Base-by-base conservation (phyloP, 2,329 filamentous ascomycete genomes). In the Aspergillus carbonarius region DNA sequence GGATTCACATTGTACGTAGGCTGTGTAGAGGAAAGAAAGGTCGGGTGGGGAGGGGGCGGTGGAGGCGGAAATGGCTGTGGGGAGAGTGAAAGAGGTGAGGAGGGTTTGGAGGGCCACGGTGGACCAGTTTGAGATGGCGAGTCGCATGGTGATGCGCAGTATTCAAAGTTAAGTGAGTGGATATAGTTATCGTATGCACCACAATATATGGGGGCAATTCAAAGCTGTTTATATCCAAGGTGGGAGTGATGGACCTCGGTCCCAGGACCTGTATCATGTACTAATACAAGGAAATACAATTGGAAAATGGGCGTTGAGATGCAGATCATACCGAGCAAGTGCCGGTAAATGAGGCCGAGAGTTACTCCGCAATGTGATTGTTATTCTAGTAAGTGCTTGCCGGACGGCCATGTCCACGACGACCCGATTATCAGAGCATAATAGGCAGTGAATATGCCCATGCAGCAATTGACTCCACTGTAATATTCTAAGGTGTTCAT, bases 1-100 rank as follows among this genome's bases (percentile, higher is more conserved):
- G 7, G 55, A 59, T 5, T 62, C 60, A 44, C 67, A 69, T 48
- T 69, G 35, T 2, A 64, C 64, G 40, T 62, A 68, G 1, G 64
- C 63, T 4, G 66, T 70, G 48, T 70, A 70, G 20, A 70, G 64
- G 39, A 60, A 68, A 9, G 59, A 59, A 44, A 66, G 53, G 52
- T 67, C 23, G 44, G 64, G 49, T 68, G 69, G 34, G 4, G 23
- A 46, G 4, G 51, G 50, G 5, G 37, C 3, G 7, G 40, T 13
- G 5, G 17, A 7, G 30, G 17, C 17, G 8, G 40, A 17, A 6
- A 13, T 15, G n/a, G 17, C 18, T 52, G 3, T 51, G 4, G 57
- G n/a, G 13, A 48, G 18, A 7, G 15, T 35, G 34, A 47, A 6
- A 4, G 13, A 40, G 12, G 8, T 1, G 1, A 53, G 37, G 6